Evolutionary conservation across 2,329 filamentous ascomycete genomes (phyloP), one percentile per base, ranked within the genome.

Genomic region (Pseudogymnoascus verrucosus): DNA sequence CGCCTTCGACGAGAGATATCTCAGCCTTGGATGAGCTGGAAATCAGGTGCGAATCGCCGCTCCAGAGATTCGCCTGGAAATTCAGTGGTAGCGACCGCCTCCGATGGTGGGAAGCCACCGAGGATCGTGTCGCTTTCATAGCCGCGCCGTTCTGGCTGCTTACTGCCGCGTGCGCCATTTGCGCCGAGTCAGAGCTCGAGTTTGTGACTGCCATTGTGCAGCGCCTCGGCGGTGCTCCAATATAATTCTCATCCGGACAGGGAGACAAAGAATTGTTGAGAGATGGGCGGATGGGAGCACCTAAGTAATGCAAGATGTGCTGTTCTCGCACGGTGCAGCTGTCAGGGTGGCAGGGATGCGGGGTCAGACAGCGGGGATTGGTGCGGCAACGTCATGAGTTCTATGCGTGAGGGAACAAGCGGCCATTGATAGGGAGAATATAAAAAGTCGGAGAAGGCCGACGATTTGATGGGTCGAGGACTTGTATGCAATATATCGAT

Each of bases 81-180:
- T 57, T 57, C 26, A 57, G 47, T 31, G 47, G 47, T 57, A 57
- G 47, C 47, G 47, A 57, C 26, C 47, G 47, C 47, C 47, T 57
- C 26, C 47, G 47, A 57, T 57, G 47, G 47, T 57, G 47, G 26
- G 47, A 57, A 57, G 47, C 47, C 47, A 57, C 47, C 47, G 47
- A 57, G 47, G 47, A 57, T 31, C 47, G 47, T 19, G 59, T 60
- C 40, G 16, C 59, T 60, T 60, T 60, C 34, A 40, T 37, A 40
- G 59, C 59, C 59, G 59, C 23, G 59, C 59, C 34, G 37, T 60
- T 60, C 34, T 40, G 59, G 23, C 10, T 37, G 37, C 34, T 37
- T 23, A 60, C 59, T 37, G 59, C 59, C 34, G 59, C 37, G 21
- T 60, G 59, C 59, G 59, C 59, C 59, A 60, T 60, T 57, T 57